A percentile compares a stretch with the other conserved stretches of the same genome.
phyloP scores from a whole-genome alignment of 2,329 filamentous ascomycete genomes.

The Fusarium praegraminearum region DNA sequence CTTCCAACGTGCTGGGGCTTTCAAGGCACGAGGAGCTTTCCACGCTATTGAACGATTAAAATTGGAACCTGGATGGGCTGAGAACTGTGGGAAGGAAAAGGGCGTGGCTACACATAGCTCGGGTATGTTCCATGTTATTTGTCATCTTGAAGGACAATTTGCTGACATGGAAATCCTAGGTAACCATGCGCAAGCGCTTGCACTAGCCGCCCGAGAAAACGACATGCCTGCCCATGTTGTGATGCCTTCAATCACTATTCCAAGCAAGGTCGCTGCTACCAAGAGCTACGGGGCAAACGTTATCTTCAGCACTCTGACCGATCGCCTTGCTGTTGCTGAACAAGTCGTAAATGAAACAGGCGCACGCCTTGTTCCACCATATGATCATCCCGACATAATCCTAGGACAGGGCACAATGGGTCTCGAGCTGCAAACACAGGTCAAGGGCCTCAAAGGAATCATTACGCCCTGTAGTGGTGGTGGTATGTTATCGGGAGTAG shows the following conservation, averaged over 20 bases:
- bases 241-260: conserved; percentile 6
- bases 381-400: conserved; percentile 2
- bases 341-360: neutral
- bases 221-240: conserved; percentile 6
- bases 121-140: neutral
- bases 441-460: neutral
- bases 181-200: conserved; percentile 8
- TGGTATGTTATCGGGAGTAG: neutral
- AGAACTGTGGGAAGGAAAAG: neutral
- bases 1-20: neutral
- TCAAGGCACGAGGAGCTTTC: conserved; percentile 3
- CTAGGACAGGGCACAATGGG: conserved; percentile 6
- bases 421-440: neutral
- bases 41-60: conserved; percentile 5
- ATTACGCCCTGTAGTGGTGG: conserved; percentile 3
- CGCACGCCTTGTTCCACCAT: neutral
- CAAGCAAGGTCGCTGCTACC: conserved; percentile 3
- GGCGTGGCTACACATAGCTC: conserved; percentile 8
- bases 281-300: conserved; percentile 5
- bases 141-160: accelerated
- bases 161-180: neutral
- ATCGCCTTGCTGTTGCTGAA: neutral
- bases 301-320: conserved; percentile 2
- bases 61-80: neutral
- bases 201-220: neutral